Conservation (phyloP, 1,139 yeast species). For the Pichia sp. region DNA sequence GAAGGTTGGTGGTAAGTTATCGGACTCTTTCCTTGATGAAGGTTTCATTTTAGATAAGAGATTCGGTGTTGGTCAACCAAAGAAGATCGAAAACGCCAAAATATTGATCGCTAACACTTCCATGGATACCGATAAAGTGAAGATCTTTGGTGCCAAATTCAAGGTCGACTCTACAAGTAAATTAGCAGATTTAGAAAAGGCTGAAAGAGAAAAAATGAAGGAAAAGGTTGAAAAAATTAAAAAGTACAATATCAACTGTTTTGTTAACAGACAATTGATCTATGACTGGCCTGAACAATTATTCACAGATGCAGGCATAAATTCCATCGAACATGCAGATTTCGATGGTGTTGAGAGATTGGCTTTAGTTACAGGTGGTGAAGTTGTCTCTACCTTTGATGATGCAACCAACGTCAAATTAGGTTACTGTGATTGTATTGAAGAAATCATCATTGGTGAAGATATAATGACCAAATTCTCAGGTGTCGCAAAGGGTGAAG, state of each 20-base stretch:
- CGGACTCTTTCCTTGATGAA: slow-evolving; percentile 93
- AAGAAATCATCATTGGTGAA: slow-evolving; percentile 92
- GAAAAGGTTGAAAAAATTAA: slow-evolving; percentile 83
- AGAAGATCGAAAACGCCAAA: slow-evolving; percentile 75
- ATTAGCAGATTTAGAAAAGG: slow-evolving; percentile 93
- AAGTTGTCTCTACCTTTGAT: slow-evolving; percentile 96
- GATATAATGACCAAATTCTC: slow-evolving; percentile 82
- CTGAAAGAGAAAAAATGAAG: slow-evolving; percentile 94
- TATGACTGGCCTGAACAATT: slow-evolving; percentile 98
- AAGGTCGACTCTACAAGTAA: slow-evolving; percentile 95
- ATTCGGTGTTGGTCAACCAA: slow-evolving; percentile 95
- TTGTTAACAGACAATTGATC: slow-evolving; percentile 93
- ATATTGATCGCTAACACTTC: slow-evolving; percentile 94
- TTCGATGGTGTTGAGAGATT: slow-evolving; percentile 97
- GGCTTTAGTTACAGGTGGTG: slow-evolving; percentile 97
- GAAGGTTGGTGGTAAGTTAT: slow-evolving; percentile 87
- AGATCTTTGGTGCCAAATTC: slow-evolving; percentile 96
- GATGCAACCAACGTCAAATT: slow-evolving; percentile 81
- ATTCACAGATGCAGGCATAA: slow-evolving; percentile 82
- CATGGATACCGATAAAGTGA: slow-evolving; percentile 96
- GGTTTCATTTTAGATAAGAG: slow-evolving; percentile 90
- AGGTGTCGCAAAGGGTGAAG: slow-evolving; percentile 95
- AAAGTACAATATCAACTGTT: slow-evolving; percentile 80
- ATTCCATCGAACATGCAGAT: slow-evolving; percentile 97
- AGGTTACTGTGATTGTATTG: slow-evolving; percentile 88